phyloP scores from a whole-genome alignment of 495 filamentous ascomycete genomes.

The Podospora bellae-mahoneyi region DNA sequence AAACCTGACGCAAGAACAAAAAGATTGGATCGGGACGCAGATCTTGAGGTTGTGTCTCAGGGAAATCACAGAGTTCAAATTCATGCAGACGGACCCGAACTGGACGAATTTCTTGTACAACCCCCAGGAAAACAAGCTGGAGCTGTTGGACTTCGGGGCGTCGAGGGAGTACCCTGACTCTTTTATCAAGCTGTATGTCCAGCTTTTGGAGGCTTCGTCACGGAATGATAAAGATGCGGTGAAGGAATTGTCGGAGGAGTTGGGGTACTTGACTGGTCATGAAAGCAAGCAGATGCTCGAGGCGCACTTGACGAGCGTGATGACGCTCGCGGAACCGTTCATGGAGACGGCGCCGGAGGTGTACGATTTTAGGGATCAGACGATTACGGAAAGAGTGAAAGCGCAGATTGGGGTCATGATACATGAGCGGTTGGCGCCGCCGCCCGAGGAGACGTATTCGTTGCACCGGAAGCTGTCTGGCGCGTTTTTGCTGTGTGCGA shows the following conservation, averaged over 20 bases:
- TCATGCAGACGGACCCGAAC: constrained; percentile 99
- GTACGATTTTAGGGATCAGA: constrained; percentile 92
- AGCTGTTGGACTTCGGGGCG: constrained; percentile 94
- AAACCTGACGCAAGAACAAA: constrained; percentile 71
- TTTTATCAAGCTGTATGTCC: constrained; percentile 77
- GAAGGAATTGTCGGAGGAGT: constrained; percentile 64
- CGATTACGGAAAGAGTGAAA: constrained; percentile 88
- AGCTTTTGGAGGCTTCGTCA: constrained; percentile 72
- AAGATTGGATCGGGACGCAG: constrained; percentile 90
- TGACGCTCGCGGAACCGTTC: constrained; percentile 92
- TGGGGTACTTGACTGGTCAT: constrained; percentile 90
- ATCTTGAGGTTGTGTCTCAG: constrained; percentile 89
- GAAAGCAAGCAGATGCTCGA: constrained; percentile 80
- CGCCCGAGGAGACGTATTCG: constrained; percentile 97
- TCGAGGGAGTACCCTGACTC: constrained; percentile 75
- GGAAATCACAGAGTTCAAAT: constrained; percentile 87
- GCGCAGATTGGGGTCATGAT: constrained; percentile 89
- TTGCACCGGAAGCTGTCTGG: constrained; percentile 94
- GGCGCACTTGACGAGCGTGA: constrained; percentile 76
- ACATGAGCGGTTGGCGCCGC: constrained; percentile 78
- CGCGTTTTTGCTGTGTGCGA: constrained; percentile 88
- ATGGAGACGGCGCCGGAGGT: constrained; percentile 67
- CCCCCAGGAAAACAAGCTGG: constrained; percentile 62
- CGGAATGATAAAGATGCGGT: constrained; percentile 61
- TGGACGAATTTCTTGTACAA: constrained; percentile 99